Evolutionary conservation across 768 basidiomycete species (phyloP).

Genomic region (Leccinum aurantiacum): DNA sequence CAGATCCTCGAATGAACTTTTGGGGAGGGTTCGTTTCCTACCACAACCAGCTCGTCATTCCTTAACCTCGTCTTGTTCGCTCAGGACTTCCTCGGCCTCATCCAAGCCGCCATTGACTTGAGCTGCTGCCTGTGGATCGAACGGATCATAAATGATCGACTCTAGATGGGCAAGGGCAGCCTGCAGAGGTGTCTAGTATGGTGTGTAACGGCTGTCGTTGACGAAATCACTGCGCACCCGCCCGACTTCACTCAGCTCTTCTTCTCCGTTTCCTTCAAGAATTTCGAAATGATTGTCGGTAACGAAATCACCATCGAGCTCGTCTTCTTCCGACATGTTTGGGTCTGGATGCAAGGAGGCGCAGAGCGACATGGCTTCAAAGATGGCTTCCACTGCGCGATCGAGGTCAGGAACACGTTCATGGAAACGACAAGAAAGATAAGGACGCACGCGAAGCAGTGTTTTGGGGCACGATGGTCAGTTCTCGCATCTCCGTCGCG

Average conservation of each 20-base stretch:
- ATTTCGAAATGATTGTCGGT: conserved; percentile 47
- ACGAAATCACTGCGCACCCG: conserved; percentile 91
- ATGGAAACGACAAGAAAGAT: not conserved
- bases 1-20: not conserved
- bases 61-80: conserved; percentile 15
- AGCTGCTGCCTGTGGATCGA: conserved; percentile 8
- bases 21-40: not conserved
- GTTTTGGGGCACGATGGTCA: conserved; percentile 70
- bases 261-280: conserved; percentile 55
- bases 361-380: conserved; percentile 82
- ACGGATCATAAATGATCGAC: conserved; percentile 70
- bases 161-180: conserved; percentile 82
- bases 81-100: conserved; percentile 15
- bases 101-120: conserved; percentile 18
- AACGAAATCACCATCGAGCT: conserved; percentile 56
- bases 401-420: conserved; percentile 1
- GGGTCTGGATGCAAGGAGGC: conserved; percentile 84
- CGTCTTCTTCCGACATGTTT: conserved; percentile 39
- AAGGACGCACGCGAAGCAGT: conserved; percentile 56
- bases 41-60: conserved; percentile 3
- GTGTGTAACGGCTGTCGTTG: conserved; percentile 73
- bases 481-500: conserved; percentile 68
- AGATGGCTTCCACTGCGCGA: conserved; percentile 73
- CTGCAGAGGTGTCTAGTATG: conserved; percentile 76
- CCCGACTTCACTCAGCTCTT: conserved; percentile 85